Evolutionary conservation across 129 eudicot genomes (phyloP), one percentile per base, ranked within the genome.

Genomic region (Lactuca saligna): DNA sequence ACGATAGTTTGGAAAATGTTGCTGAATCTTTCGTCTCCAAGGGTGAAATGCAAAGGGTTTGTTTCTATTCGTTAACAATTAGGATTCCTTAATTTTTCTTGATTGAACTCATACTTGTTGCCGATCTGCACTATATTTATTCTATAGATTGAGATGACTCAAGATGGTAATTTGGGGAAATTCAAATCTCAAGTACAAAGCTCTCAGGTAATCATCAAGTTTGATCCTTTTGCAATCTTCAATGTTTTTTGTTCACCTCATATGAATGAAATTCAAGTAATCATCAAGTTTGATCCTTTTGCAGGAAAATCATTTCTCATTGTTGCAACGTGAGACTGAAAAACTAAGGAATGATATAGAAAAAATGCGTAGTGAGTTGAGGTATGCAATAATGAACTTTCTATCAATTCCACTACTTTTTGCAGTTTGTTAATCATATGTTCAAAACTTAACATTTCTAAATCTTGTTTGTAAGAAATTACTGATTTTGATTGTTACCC

Each of bases 351-450:
- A 79, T 77, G 98, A 92, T 69, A 86, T 92, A 81, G 96, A 92
- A 72, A 88, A 86, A 80, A 86, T 92, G 98, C 98, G 98, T 37
- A 84, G 90, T 75, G 96, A 88, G 66, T 79, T 92, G 82, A 86
- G 91, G 98, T 92, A 25, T 70, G 84, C 75, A 50, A 25, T 25
- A 25, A 25, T 25, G 53, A 34, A 13, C 44, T 48, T 65, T 31
- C 58, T 71, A 54, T 71, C 54, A 25, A 31, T 38, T 53, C 57
- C 13, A 54, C 17, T 49, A 54, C 72, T 72, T 54, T 14, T 72
- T 54, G 50, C 59, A 25, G 13, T 31, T 51, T 57, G 25, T 5
- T n/a, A 6, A 53, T 53, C 57, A 14, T 53, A 0, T n/a, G n/a
- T 53, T n/a, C 10, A 5, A 14, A 53, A 14, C 3, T 54, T 65